Evolutionary conservation across 164 flowering plant genomes (phyloP).

Genomic region (Annona cherimola): DNA sequence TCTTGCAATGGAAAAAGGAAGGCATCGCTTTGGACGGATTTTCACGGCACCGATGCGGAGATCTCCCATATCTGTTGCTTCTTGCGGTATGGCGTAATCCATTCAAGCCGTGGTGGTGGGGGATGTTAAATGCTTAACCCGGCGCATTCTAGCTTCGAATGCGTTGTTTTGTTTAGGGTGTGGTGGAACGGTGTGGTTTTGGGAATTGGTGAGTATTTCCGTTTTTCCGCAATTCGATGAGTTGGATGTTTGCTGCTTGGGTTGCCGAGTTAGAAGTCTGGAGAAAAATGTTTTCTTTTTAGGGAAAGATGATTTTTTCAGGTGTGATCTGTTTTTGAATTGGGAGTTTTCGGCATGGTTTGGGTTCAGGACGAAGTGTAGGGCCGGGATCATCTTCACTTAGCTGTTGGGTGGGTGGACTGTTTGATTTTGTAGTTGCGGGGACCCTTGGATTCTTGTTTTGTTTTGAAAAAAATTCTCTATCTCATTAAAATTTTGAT

Average conservation of each 20-base stretch:
- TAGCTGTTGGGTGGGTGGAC: neutral
- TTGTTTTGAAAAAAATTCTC: neutral
- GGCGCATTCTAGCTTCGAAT: neutral
- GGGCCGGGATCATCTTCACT: too few relatives aligned
- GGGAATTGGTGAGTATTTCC: conserved; percentile 8
- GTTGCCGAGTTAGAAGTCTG: neutral
- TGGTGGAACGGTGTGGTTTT: neutral
- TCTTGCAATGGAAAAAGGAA: conserved; percentile 60
- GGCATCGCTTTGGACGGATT: conserved; percentile 50
- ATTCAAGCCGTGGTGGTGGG: conserved; percentile 32
- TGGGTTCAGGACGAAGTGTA: neutral
- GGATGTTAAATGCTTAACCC: conserved; percentile 11
- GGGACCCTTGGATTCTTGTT: neutral
- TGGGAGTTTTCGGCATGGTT: neutral
- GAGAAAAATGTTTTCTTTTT: neutral
- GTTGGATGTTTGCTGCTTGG: neutral
- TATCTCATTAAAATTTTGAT: neutral
- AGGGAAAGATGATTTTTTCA: neutral
- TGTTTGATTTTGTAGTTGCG: neutral
- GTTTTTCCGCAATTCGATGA: neutral
- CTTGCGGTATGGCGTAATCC: conserved; percentile 76
- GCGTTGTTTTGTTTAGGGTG: too few relatives aligned
- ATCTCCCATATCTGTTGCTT: conserved; percentile 31
- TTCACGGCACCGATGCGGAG: conserved; percentile 81
- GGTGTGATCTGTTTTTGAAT: neutral